phyloP scores from a whole-genome alignment of 2,329 filamentous ascomycete genomes.

The Ophiocordyceps sinensis region DNA sequence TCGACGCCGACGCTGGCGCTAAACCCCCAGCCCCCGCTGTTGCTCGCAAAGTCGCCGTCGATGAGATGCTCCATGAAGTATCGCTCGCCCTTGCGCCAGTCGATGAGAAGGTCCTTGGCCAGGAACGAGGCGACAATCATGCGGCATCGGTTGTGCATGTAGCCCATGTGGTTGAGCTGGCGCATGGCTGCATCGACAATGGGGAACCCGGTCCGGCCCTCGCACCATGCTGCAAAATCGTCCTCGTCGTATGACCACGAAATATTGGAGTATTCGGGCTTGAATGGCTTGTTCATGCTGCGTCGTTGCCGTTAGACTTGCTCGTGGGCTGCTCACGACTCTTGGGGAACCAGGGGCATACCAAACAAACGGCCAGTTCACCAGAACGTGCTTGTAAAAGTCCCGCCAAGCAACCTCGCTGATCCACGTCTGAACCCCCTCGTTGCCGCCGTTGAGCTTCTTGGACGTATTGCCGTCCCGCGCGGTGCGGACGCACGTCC shows the following conservation, averaged over 20 bases:
- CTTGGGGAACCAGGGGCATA: constrained; percentile 12
- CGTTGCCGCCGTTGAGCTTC: constrained; percentile 49
- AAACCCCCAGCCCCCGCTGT: constrained; percentile 49
- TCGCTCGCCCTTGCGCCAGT: constrained; percentile 70
- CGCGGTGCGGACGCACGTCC: constrained; percentile 52
- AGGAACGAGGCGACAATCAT: constrained; percentile 78
- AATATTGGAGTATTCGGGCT: constrained; percentile 72
- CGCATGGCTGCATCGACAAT: constrained; percentile 82
- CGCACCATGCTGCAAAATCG: constrained; percentile 59
- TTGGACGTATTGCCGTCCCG: constrained; percentile 46
- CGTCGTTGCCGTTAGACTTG: background rate
- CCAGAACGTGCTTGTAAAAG: constrained; percentile 77
- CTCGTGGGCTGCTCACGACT: too few species aligned
- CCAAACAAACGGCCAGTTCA: constrained; percentile 74
- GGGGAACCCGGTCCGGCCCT: constrained; percentile 64
- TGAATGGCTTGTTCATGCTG: constrained; percentile 49
- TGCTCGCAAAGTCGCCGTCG: constrained; percentile 68
- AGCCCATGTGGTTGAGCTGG: constrained; percentile 52
- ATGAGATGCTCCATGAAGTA: constrained; percentile 74
- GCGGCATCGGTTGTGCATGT: constrained; percentile 74
- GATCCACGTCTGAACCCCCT: constrained; percentile 61
- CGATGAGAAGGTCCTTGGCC: constrained; percentile 64
- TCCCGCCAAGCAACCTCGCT: constrained; percentile 76
- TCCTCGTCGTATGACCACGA: constrained; percentile 62
- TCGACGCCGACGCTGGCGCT: constrained; percentile 59